Conservation (phyloP, 768 basidiomycete genomes). For the Amanita muscaria region DNA sequence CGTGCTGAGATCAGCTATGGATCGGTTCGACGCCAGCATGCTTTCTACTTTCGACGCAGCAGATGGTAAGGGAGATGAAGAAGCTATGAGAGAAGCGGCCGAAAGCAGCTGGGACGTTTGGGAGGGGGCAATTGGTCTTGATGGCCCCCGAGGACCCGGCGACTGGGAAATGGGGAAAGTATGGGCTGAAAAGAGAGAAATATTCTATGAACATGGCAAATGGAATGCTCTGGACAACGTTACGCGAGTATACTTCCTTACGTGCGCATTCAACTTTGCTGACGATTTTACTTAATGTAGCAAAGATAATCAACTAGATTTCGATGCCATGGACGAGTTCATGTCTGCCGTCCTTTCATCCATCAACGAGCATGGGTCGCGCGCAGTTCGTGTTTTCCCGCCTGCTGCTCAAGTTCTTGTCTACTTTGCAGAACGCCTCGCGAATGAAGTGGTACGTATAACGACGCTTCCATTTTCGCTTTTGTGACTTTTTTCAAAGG, state of each 20-base stretch:
- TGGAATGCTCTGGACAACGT: conserved; percentile 83
- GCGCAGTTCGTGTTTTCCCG: conserved; percentile 85
- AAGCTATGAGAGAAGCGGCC: conserved; percentile 72
- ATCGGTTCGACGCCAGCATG: conserved; percentile 80
- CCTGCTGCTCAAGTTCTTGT: conserved; percentile 67
- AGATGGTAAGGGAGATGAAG: conserved; percentile 65
- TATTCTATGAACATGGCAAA: conserved; percentile 78
- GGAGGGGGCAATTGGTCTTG: conserved; percentile 26
- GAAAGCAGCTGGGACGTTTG: conserved; percentile 83
- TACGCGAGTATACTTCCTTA: conserved; percentile 38
- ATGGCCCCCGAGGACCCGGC: not conserved
- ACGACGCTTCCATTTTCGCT: not conserved
- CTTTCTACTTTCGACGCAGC: conserved; percentile 87
- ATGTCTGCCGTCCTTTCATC: conserved; percentile 60
- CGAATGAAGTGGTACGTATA: conserved; percentile 67
- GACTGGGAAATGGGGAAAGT: conserved; percentile 94
- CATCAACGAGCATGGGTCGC: conserved; percentile 65
- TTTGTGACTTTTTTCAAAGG: conserved; percentile 22
- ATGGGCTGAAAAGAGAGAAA: conserved; percentile 92
- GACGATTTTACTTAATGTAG: conserved; percentile 22
- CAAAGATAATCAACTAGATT: conserved; percentile 58
- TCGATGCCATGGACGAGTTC: conserved; percentile 91
- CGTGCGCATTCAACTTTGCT: conserved; percentile 3
- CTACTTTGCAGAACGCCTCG: conserved; percentile 76
- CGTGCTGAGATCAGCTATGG: conserved; percentile 69